These are phyloP conservation scores for Cladorrhinum sp. DNA, from an alignment of 2,329 filamentous ascomycete species.

Conservation along the genomic window DNA sequence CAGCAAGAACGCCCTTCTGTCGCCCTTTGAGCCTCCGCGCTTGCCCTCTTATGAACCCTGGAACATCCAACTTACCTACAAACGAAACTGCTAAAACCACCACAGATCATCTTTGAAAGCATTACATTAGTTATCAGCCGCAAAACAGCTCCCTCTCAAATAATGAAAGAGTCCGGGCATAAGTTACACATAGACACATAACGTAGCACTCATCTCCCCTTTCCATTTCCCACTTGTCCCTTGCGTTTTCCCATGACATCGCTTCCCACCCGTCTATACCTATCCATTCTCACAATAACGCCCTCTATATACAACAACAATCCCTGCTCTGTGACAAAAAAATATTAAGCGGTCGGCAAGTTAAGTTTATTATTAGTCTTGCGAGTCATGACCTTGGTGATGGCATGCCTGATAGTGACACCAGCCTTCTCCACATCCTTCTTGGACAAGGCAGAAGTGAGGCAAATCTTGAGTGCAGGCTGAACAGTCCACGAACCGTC, in stretches of 20 bases:
- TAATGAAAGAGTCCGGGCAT: background rate
- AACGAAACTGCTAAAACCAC: too few relatives aligned
- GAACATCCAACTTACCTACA: too few relatives aligned
- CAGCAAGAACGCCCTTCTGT: too few relatives aligned
- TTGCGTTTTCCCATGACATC: background rate
- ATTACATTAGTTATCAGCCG: background rate
- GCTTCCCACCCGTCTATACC: background rate
- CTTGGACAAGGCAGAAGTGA: constrained; percentile 82
- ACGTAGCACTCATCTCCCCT: background rate
- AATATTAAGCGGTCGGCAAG: constrained; percentile 31
- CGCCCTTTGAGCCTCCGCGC: too few relatives aligned
- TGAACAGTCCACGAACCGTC: constrained; percentile 68
- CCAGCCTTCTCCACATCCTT: constrained; percentile 97
- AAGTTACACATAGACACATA: background rate
- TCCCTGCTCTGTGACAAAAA: constrained; percentile 20
- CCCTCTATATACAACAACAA: constrained; percentile 5
- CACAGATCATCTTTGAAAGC: background rate
- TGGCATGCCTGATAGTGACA: constrained; percentile 80
- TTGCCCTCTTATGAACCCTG: too few relatives aligned
- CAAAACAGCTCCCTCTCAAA: background rate
- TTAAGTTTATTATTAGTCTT: constrained; percentile 52
- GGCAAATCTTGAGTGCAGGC: constrained; percentile 85
- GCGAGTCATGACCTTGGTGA: constrained; percentile 82
- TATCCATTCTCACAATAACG: background rate
- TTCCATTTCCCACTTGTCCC: background rate